A percentile compares a stretch with the other conserved stretches of the same genome.
Evolutionary conservation across 768 basidiomycete genomes (phyloP).

Genomic region (Podaxis sp.): DNA sequence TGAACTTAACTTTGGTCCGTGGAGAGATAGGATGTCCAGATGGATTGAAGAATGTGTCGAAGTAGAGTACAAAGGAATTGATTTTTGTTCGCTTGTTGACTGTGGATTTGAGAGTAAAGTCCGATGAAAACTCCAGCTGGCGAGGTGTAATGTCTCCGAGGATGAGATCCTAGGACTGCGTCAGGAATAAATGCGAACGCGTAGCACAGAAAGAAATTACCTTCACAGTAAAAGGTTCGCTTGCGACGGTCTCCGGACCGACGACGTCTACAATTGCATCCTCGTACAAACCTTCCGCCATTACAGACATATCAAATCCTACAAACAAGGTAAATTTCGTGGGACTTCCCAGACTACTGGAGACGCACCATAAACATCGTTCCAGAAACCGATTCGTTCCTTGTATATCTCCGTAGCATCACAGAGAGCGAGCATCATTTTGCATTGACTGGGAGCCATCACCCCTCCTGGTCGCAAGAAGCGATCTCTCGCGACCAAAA

Average conservation of each 20-base stretch:
- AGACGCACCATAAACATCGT: conserved; percentile 79
- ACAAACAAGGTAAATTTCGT: neutral
- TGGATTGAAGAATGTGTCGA: conserved; percentile 88
- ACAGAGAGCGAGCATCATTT: conserved; percentile 82
- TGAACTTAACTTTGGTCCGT: conserved; percentile 50
- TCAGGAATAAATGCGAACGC: neutral
- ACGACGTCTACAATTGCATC: conserved; percentile 88
- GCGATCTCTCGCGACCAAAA: conserved; percentile 82
- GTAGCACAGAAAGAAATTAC: conserved; percentile 36
- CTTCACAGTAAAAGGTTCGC: conserved; percentile 64
- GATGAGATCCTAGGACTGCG: conserved; percentile 64
- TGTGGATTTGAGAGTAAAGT: conserved; percentile 75
- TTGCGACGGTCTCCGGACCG: conserved; percentile 60
- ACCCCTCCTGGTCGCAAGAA: conserved; percentile 78
- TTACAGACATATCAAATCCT: conserved; percentile 89
- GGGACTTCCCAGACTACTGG: neutral
- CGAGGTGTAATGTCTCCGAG: conserved; percentile 61
- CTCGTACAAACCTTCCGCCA: conserved; percentile 72
- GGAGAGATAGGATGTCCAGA: conserved; percentile 53
- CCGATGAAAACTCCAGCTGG: conserved; percentile 77
- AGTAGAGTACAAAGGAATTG: conserved; percentile 85
- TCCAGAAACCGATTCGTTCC: conserved; percentile 89
- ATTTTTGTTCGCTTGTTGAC: conserved; percentile 61
- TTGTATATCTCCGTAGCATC: conserved; percentile 74
- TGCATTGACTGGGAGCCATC: conserved; percentile 89